Conservation (phyloP, 176 grass and related monocot species). For the Musa beccarii region DNA sequence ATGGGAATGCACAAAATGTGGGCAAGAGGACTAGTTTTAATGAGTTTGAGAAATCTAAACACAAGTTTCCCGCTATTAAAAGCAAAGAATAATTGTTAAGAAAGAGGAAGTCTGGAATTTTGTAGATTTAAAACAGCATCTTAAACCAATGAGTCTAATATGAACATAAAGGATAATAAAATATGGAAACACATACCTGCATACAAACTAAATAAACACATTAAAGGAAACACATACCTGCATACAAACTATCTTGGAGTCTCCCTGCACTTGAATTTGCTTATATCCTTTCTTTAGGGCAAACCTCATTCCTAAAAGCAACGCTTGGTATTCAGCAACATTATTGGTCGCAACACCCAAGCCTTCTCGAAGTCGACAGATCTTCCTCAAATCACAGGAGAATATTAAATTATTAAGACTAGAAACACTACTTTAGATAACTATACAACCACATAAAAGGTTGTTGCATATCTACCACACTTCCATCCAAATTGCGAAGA, state of each 20-base stretch:
- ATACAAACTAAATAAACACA: not conserved
- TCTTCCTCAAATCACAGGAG: constrained; percentile 27
- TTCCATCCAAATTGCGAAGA: constrained; percentile 56
- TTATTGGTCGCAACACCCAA: constrained; percentile 65
- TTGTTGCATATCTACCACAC: constrained; percentile 39
- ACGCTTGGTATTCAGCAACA: constrained; percentile 77
- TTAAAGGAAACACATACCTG: constrained; percentile 32
- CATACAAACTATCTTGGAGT: constrained; percentile 66
- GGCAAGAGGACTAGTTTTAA: too few relatives aligned
- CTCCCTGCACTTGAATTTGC: constrained; percentile 57
- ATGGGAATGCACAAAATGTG: too few relatives aligned
- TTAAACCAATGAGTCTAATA: not conserved
- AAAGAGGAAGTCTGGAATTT: too few relatives aligned
- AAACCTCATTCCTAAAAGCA: constrained; percentile 80
- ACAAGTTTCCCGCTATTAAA: too few relatives aligned
- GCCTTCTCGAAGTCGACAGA: constrained; percentile 73
- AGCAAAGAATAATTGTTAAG: too few relatives aligned
- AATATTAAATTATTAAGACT: constrained; percentile 3
- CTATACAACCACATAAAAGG: not conserved
- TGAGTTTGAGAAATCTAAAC: too few relatives aligned
- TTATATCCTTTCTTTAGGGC: constrained; percentile 75
- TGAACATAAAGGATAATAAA: not conserved
- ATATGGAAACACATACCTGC: too few relatives aligned
- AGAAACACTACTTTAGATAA: constrained; percentile 1
- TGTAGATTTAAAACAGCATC: too few relatives aligned